phyloP scores from a whole-genome alignment of 306 rosid species.

The Mucuna pruriens region DNA sequence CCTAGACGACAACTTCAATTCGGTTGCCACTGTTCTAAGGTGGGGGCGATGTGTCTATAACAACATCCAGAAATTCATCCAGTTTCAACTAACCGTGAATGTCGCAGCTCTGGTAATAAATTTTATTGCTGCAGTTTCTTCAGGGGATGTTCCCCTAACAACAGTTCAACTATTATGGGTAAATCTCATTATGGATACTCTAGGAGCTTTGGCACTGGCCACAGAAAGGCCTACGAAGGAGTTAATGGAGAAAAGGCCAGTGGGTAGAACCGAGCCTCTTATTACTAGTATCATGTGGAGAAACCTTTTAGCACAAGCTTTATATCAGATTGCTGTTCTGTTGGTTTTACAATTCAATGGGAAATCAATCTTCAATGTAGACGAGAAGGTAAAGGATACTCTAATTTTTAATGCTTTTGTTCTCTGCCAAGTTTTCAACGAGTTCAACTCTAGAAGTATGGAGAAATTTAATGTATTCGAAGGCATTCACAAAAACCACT shows the following conservation, averaged over 20 bases:
- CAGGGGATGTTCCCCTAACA: conserved; percentile 85
- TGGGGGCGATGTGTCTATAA: conserved; percentile 93
- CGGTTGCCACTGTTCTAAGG: conserved; percentile 80
- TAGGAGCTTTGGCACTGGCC: conserved; percentile 92
- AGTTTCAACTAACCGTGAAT: conserved; percentile 84
- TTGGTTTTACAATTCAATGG: conserved; percentile 77
- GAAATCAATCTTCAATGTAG: conserved; percentile 59
- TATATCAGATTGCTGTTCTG: conserved; percentile 71
- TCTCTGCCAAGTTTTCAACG: conserved; percentile 88
- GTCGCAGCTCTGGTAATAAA: conserved; percentile 90
- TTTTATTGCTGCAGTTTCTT: conserved; percentile 89
- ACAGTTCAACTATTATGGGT: conserved; percentile 89
- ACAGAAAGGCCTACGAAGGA: conserved; percentile 86
- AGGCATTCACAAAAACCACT: conserved; percentile 63
- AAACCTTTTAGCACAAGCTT: conserved; percentile 77
- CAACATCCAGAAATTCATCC: conserved; percentile 91
- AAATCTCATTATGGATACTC: conserved; percentile 89
- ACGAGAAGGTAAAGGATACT: conserved; percentile 64
- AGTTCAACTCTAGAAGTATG: conserved; percentile 85
- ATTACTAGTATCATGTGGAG: conserved; percentile 93
- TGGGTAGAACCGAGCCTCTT: conserved; percentile 83
- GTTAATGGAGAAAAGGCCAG: conserved; percentile 71
- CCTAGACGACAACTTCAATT: conserved; percentile 78
- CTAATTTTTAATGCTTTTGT: conserved; percentile 83
- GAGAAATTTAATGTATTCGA: conserved; percentile 76